Percentiles rank a stretch among this genome's conserved stretches.
Evolutionary conservation across 805 yeast species (phyloP).

Genomic region (Suhomyces sp.): DNA sequence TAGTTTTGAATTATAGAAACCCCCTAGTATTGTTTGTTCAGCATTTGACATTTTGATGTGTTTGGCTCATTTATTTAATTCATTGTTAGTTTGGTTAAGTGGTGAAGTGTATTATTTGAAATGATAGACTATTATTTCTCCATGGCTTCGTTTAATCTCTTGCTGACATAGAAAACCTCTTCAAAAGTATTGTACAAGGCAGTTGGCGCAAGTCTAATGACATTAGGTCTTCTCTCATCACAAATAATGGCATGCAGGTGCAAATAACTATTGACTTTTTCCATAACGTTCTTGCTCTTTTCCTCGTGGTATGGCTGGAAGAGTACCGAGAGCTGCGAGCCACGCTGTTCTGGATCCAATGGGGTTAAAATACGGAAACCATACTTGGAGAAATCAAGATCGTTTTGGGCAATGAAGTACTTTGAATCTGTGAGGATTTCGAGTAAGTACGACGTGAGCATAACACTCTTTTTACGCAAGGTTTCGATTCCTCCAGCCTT

Average conservation of each 20-base stretch:
- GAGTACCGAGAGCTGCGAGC: conserved; percentile 77
- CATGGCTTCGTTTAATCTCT: conserved; percentile 42
- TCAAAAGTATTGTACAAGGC: conserved; percentile 77
- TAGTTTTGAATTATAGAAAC: too few relatives aligned
- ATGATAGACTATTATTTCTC: conserved; percentile 7
- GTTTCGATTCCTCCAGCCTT: conserved; percentile 61
- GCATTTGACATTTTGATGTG: too few relatives aligned
- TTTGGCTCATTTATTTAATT: too few relatives aligned
- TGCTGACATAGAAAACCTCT: conserved; percentile 53
- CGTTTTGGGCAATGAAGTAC: conserved; percentile 40
- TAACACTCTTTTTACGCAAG: conserved; percentile 54
- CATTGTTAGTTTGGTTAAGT: too few relatives aligned
- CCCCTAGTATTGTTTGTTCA: too few relatives aligned
- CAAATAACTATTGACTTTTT: conserved; percentile 48
- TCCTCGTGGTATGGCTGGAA: conserved; percentile 47
- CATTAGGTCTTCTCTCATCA: conserved; percentile 89
- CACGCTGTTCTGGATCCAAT: conserved; percentile 50
- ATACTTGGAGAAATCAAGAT: conserved; percentile 15
- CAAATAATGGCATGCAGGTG: conserved; percentile 64
- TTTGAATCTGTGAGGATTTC: conserved; percentile 43
- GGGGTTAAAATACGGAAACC: conserved; percentile 79
- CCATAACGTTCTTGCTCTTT: conserved; percentile 55
- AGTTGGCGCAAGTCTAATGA: conserved; percentile 83
- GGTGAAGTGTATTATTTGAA: too few relatives aligned
- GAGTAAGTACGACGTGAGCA: conserved; percentile 57